A percentile compares a stretch with the other conserved stretches of the same genome.
phyloP scores from a whole-genome alignment of 106 monocot genomes.

The Acanthochlamys bracteata region DNA sequence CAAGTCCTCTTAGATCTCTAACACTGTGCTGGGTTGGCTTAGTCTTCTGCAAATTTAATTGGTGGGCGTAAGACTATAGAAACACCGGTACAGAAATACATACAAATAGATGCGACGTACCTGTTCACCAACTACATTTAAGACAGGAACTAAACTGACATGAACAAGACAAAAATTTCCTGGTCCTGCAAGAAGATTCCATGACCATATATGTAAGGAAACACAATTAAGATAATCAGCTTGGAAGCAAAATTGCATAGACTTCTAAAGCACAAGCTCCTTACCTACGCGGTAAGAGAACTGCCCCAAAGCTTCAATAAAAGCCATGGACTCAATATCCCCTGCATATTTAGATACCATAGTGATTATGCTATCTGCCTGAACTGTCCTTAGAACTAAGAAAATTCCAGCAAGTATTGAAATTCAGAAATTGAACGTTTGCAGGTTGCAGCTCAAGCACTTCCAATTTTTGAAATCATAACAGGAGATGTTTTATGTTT shows the following conservation, averaged over 20 bases:
- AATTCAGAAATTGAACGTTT: neutral
- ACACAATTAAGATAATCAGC: neutral
- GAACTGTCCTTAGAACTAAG: conserved; percentile 12
- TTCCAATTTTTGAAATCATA: neutral
- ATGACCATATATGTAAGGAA: neutral
- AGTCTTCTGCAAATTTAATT: conserved; percentile 42
- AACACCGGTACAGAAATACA: neutral
- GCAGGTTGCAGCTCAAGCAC: neutral
- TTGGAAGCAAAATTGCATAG: neutral
- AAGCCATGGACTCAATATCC: conserved; percentile 98
- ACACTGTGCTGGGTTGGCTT: conserved; percentile 81
- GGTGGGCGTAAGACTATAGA: neutral
- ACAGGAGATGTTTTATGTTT: neutral
- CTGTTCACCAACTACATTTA: conserved; percentile 97
- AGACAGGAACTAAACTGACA: conserved; percentile 92
- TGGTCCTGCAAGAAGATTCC: conserved; percentile 37
- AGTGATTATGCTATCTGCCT: conserved; percentile 16
- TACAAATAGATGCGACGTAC: conserved; percentile 17
- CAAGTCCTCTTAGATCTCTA: conserved; percentile 42
- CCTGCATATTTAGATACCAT: conserved; percentile 52
- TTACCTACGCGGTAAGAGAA: conserved; percentile 90
- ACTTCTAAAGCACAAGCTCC: conserved; percentile 10
- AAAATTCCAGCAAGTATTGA: conserved; percentile 9
- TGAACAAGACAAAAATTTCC: conserved; percentile 92
- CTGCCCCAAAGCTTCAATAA: conserved; percentile 87